phyloP scores from a whole-genome alignment of 768 basidiomycete species.

The Tylopilus sp. region DNA sequence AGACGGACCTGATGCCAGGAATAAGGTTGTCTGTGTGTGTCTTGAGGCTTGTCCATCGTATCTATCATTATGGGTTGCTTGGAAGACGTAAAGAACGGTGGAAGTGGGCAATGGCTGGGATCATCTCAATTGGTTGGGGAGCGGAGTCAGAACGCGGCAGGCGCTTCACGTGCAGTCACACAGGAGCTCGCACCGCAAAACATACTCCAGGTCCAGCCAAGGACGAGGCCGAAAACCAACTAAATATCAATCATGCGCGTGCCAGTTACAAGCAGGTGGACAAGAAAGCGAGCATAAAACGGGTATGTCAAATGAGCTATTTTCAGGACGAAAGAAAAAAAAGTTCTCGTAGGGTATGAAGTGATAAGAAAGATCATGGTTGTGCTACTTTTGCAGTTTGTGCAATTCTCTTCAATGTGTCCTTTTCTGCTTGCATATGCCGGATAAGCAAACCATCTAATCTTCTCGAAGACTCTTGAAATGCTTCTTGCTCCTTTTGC shows the following conservation, averaged over 20 bases:
- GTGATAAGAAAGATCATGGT: conserved; percentile 14
- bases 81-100: conserved; percentile 8
- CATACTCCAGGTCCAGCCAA: neutral
- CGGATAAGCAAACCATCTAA: conserved; percentile 78
- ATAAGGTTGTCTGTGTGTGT: conserved; percentile 45
- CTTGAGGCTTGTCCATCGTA: conserved; percentile 26
- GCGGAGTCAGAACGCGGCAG: conserved; percentile 35
- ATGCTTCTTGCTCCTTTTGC: conserved; percentile 32
- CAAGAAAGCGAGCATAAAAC: conserved; percentile 16
- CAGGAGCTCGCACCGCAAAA: conserved; percentile 2
- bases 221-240: conserved; percentile 3
- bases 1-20: conserved; percentile 82
- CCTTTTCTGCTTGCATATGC: conserved; percentile 82
- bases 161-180: conserved; percentile 27
- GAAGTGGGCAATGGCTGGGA: conserved; percentile 12
- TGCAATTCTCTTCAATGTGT: conserved; percentile 75
- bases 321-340: conserved; percentile 3
- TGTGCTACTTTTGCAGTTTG: conserved; percentile 37
- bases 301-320: conserved; percentile 26
- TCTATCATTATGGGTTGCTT: conserved; percentile 11
- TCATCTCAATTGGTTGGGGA: conserved; percentile 24
- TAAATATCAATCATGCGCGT: conserved; percentile 23
- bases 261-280: conserved; percentile 25
- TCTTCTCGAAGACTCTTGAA: conserved; percentile 57
- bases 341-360: conserved; percentile 16